phyloP scores from a whole-genome alignment of 2,329 filamentous ascomycete species.

The Bipolaris sorokiniana region DNA sequence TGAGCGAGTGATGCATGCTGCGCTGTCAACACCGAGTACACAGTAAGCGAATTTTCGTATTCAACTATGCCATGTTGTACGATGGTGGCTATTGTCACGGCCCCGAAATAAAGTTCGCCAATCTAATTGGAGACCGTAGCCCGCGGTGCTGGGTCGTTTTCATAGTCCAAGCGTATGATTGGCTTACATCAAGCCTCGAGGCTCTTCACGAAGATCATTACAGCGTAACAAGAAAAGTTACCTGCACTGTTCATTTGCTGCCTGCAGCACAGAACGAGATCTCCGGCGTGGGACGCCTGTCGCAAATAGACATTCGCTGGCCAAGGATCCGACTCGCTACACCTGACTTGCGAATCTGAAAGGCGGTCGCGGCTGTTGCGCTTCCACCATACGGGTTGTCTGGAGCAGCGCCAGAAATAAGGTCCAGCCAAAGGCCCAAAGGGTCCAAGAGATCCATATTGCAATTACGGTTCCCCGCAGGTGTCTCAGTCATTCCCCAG shows the following conservation, averaged over 20 bases:
- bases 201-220: conserved; percentile 1
- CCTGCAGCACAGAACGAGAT: background rate
- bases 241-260: background rate
- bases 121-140: background rate
- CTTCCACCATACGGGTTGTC: background rate
- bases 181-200: background rate
- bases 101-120: background rate
- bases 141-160: conserved; percentile 3
- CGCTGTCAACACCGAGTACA: background rate
- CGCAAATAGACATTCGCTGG: background rate
- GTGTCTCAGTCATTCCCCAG: background rate
- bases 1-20: background rate
- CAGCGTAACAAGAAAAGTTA: background rate
- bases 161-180: conserved; percentile 2
- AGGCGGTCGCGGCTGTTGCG: background rate
- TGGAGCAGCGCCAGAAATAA: conserved; percentile 5
- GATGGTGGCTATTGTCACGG: background rate
- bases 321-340: background rate
- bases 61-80: background rate
- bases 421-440: conserved; percentile 5
- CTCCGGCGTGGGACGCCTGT: background rate
- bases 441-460: background rate
- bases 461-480: conserved; percentile 20
- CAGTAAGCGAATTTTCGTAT: background rate
- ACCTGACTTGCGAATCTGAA: background rate